Percentiles rank a stretch among this genome's conserved stretches.
Evolutionary conservation across 108 stramenopile genomes (phyloP).

Genomic region (Parietichytrium sp.): DNA sequence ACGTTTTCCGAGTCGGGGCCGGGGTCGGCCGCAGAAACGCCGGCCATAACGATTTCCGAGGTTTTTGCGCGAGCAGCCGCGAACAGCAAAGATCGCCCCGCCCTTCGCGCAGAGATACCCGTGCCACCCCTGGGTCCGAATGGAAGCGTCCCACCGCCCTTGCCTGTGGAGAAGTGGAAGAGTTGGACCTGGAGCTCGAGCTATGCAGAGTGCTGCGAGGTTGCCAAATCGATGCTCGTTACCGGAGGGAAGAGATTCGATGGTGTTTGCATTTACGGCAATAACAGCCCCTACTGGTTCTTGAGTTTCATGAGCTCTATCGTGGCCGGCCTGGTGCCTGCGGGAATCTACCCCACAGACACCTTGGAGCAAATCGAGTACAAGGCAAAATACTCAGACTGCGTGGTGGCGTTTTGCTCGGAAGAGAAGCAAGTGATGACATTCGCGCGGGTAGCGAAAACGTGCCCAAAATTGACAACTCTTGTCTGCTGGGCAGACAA

Average conservation of each 20-base stretch:
- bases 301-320: slow-evolving; percentile 64
- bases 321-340: slow-evolving; percentile 65
- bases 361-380: slow-evolving; percentile 64
- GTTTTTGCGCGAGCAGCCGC: background rate
- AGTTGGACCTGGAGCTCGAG: slow-evolving; percentile 59
- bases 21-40: background rate
- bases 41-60: background rate
- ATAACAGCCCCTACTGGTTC: slow-evolving; percentile 68
- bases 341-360: slow-evolving; percentile 74
- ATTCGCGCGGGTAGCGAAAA: slow-evolving; percentile 47
- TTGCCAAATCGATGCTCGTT: slow-evolving; percentile 66
- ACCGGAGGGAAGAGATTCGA: slow-evolving; percentile 63
- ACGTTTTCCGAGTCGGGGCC: background rate
- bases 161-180: slow-evolving; percentile 46
- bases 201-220: slow-evolving; percentile 44
- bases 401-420: slow-evolving; percentile 67
- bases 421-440: slow-evolving; percentile 62
- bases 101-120: slow-evolving; percentile 4
- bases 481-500: slow-evolving; percentile 61
- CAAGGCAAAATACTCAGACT: slow-evolving; percentile 68
- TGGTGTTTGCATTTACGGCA: slow-evolving; percentile 69
- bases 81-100: background rate
- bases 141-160: background rate
- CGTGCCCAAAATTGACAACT: slow-evolving; percentile 62
- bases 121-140: background rate